Conservation (phyloP, 805 yeast species). For the Metschnikowia arizonensis region DNA sequence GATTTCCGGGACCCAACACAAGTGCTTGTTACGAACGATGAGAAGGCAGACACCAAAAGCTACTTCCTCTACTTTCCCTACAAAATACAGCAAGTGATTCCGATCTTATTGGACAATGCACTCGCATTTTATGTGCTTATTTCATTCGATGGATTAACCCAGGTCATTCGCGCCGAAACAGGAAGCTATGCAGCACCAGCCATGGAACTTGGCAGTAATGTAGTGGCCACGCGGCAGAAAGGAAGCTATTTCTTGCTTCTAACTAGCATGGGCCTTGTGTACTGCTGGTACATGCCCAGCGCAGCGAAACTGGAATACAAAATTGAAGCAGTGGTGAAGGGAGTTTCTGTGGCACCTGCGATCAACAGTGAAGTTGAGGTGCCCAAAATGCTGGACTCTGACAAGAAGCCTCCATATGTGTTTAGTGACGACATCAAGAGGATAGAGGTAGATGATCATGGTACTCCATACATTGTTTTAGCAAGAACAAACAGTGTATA, state of each 20-base stretch:
- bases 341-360: conserved; percentile 51
- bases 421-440: conserved; percentile 11
- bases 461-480: conserved; percentile 41
- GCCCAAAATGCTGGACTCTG: conserved; percentile 1
- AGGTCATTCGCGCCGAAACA: conserved; percentile 38
- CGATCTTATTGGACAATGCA: conserved; percentile 29
- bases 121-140: conserved; percentile 48
- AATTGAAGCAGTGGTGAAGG: conserved; percentile 32
- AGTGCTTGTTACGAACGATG: conserved; percentile 43
- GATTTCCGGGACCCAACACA: conserved; percentile 46
- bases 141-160: conserved; percentile 56
- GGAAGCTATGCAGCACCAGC: conserved; percentile 47
- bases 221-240: conserved; percentile 35
- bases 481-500: conserved; percentile 35
- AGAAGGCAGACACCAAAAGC: conserved; percentile 27
- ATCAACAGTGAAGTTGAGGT: conserved; percentile 33
- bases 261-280: conserved; percentile 48
- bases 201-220: conserved; percentile 49
- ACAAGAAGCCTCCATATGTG: conserved; percentile 3
- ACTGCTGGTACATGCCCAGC: conserved; percentile 45
- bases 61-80: conserved; percentile 43
- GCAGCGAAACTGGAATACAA: conserved; percentile 9
- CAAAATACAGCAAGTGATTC: conserved; percentile 46
- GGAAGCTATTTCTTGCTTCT: conserved; percentile 38
- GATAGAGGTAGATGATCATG: conserved; percentile 36